Evolutionary conservation across 805 yeast genomes (phyloP).

Genomic region (Ogataea corticis): DNA sequence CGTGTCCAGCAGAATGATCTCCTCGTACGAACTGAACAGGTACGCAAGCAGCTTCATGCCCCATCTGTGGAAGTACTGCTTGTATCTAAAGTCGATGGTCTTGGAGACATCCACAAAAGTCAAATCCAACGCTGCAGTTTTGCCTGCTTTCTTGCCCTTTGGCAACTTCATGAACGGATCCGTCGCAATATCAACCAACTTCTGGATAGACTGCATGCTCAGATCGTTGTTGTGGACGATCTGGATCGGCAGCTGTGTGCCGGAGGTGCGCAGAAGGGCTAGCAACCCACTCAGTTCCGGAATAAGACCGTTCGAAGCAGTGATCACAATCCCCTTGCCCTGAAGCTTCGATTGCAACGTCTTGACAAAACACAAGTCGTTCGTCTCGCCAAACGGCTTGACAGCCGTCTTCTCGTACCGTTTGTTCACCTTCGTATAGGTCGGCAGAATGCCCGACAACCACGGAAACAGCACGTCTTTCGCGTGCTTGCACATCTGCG

Average conservation of each 20-base stretch:
- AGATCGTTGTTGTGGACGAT: constrained; percentile 46
- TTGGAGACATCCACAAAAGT: constrained; percentile 36
- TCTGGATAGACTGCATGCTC: constrained; percentile 33
- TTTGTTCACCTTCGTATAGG: constrained; percentile 37
- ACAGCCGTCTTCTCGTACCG: constrained; percentile 12
- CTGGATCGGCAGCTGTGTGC: constrained; percentile 51
- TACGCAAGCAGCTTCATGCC: constrained; percentile 55
- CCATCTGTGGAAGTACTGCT: constrained; percentile 28
- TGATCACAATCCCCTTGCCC: constrained; percentile 57
- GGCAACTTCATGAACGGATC: constrained; percentile 31
- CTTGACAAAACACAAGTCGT: constrained; percentile 30
- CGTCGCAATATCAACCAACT: constrained; percentile 38
- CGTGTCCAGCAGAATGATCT: constrained; percentile 54
- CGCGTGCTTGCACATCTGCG: constrained; percentile 17
- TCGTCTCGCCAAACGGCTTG: constrained; percentile 16
- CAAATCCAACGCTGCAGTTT: constrained; percentile 29
- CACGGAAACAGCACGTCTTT: constrained; percentile 39
- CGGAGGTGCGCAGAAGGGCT: constrained; percentile 48
- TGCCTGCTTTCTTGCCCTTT: constrained; percentile 20
- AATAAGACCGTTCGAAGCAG: constrained; percentile 46
- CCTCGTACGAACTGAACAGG: constrained; percentile 58
- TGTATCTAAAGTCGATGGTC: constrained; percentile 27
- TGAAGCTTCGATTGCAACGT: constrained; percentile 30
- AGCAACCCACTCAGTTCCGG: constrained; percentile 51
- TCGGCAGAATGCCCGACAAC: constrained; percentile 41